Base-by-base conservation (phyloP, 331 rosid species). In the Malus hybrid region DNA sequence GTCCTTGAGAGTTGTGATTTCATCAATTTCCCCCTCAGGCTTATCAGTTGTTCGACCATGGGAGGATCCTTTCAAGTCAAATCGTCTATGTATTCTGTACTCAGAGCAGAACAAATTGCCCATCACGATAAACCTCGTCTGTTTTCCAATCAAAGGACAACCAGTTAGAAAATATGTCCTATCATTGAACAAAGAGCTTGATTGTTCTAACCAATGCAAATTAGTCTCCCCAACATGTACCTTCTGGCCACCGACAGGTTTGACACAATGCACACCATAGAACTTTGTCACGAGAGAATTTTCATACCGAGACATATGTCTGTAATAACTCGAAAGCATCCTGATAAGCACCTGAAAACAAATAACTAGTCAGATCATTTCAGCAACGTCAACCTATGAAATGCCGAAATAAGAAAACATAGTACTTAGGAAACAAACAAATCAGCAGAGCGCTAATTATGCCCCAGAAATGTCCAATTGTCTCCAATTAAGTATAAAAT, bases 71-170 rank as follows among this genome's bases (percentile, higher is more conserved):
- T 95, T 95, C 74, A 95, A 78, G 84, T 95, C 99, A 75, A 95
- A 95, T 74, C 99, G 87, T 76, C 97, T 82, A 82, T 95, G 99
- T 74, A 95, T 90, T 56, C 96, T 93, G 70, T 95, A 95, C 66
- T 92, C 98, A 0, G 99, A 95, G 87, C 99, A 95, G 92, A 95
- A 95, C 82, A 95, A 88, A 79, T 95, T 95, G 74, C 99, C 99
- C 97, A 95, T 95, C 82, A 95, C 97, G 52, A 95, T 89, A 81
- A 95, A 90, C 81, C 98, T 86, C 1, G 89, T 95, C 99, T 92
- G 86, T 20, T 66, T 70, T 71, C 73, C 80, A 83, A 76, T 22
- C 24, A 74, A 44, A 72, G 13, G 30, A 42, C 57, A 36, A 22
- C 34, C n/a, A 19, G 70, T 79, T 60, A 79, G 84, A 62, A 39